Conservation (phyloP, 192 early-diverging fungal species). For the Kappamyces sp. region DNA sequence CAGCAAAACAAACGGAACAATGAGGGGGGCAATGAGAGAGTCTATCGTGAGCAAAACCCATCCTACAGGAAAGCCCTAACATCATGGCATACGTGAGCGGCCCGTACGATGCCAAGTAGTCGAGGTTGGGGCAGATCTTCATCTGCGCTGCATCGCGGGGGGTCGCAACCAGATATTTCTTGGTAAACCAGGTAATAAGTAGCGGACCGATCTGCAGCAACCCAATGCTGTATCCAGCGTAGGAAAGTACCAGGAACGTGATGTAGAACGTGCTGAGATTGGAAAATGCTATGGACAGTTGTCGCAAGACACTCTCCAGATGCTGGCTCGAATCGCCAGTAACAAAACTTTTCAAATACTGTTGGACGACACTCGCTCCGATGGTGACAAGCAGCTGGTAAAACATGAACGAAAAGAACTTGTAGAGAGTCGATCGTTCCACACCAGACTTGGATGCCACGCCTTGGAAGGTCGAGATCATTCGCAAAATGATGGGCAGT, state of each 20-base stretch:
- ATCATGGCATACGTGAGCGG: constrained; percentile 30
- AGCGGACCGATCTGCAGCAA: constrained; percentile 37
- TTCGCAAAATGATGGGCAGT: constrained; percentile 30
- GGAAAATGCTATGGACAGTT: constrained; percentile 14
- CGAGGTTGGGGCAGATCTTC: constrained; percentile 31
- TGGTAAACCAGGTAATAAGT: constrained; percentile 25
- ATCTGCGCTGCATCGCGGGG: constrained; percentile 34
- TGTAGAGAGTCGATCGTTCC: constrained; percentile 36
- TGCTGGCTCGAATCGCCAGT: neutral
- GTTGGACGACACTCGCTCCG: neutral
- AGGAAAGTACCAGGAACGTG: constrained; percentile 21
- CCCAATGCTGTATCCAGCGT: constrained; percentile 32
- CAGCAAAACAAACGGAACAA: constrained; percentile 27
- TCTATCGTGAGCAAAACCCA: neutral
- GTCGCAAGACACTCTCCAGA: constrained; percentile 2
- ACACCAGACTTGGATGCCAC: constrained; percentile 29
- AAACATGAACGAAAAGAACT: constrained; percentile 35
- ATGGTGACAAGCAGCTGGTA: constrained; percentile 25
- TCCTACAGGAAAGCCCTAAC: constrained; percentile 19
- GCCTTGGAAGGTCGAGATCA: constrained; percentile 31
- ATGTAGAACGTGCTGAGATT: constrained; percentile 33
- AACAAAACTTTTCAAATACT: constrained; percentile 12
- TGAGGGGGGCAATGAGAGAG: constrained; percentile 33
- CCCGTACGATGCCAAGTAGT: constrained; percentile 33
- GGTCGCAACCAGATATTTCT: constrained; percentile 26